These are phyloP conservation scores for Zygoascus ofunaensis DNA, from an alignment of 805 yeast genomes.

Conservation along the genomic window DNA sequence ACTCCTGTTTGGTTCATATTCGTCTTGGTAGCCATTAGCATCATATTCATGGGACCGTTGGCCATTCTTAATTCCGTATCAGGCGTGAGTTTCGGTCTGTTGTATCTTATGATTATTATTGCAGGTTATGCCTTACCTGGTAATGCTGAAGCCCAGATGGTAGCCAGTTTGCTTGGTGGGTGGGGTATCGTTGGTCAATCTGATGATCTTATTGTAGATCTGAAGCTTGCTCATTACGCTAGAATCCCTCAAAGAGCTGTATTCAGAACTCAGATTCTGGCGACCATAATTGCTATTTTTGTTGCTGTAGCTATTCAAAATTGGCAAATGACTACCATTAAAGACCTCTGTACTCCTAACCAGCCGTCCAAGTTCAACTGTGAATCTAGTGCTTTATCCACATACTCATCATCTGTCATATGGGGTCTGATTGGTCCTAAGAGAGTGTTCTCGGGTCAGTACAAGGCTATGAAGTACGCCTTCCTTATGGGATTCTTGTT, in stretches of 20 bases:
- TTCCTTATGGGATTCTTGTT: conserved; percentile 57
- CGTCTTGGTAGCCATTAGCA: conserved; percentile 44
- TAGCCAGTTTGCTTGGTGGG: conserved; percentile 49
- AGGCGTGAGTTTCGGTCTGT: conserved; percentile 45
- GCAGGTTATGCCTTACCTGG: conserved; percentile 63
- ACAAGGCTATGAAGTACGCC: conserved; percentile 51
- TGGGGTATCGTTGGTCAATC: conserved; percentile 45
- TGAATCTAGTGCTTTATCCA: conserved; percentile 30
- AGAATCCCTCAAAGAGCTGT: conserved; percentile 50
- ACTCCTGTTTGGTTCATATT: conserved; percentile 58
- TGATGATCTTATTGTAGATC: conserved; percentile 41
- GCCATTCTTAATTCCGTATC: conserved; percentile 53
- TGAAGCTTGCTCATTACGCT: conserved; percentile 52
- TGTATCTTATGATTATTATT: conserved; percentile 54
- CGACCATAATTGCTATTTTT: conserved; percentile 8
- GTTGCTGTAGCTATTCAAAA: conserved; percentile 22
- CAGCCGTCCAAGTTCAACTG: conserved; percentile 29
- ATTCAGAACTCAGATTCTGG: conserved; percentile 35
- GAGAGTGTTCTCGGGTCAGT: conserved; percentile 39
- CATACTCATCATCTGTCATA: conserved; percentile 40
- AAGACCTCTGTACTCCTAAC: conserved; percentile 37
- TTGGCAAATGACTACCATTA: conserved; percentile 27
- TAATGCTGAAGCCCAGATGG: conserved; percentile 51
- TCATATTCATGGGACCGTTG: conserved; percentile 51
- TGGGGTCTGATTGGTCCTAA: conserved; percentile 43